Evolutionary conservation across 2,329 filamentous ascomycete species (phyloP).

Genomic region (Aspergillus aculeatinus): DNA sequence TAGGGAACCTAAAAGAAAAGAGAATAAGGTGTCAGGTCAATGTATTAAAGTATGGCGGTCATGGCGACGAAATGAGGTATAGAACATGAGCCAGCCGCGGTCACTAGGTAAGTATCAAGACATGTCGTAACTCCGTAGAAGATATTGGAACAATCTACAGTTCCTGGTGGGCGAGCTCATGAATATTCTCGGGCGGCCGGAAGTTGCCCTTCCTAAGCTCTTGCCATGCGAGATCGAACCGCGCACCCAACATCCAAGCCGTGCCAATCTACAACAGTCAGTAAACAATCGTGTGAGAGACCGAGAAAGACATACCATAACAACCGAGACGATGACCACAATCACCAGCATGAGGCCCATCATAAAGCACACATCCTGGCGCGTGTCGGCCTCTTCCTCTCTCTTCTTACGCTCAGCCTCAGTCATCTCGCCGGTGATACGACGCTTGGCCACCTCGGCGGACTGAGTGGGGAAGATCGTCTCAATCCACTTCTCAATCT

Average conservation of each 20-base stretch:
- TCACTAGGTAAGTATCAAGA: constrained; percentile 20
- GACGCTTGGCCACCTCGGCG: constrained; percentile 54
- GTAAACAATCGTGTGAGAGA: background rate
- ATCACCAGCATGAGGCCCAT: constrained; percentile 69
- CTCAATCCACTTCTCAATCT: constrained; percentile 96
- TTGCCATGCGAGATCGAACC: constrained; percentile 69
- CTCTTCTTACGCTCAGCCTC: constrained; percentile 57
- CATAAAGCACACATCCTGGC: constrained; percentile 62
- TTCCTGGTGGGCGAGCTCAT: constrained; percentile 39
- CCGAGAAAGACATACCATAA: constrained; percentile 67
- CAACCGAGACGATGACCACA: constrained; percentile 66
- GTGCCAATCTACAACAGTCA: constrained; percentile 60
- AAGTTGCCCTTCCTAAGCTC: constrained; percentile 55
- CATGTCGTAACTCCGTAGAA: constrained; percentile 33
- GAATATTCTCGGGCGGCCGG: constrained; percentile 34
- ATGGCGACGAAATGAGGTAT: constrained; percentile 23
- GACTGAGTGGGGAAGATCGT: constrained; percentile 84
- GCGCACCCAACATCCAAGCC: constrained; percentile 78
- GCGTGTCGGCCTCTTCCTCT: constrained; percentile 50
- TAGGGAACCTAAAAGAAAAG: constrained; percentile 37
- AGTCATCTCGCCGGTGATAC: constrained; percentile 54
- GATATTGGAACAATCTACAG: constrained; percentile 32
- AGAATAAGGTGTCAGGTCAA: constrained; percentile 14
- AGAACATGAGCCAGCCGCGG: constrained; percentile 30
- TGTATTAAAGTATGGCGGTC: constrained; percentile 30